Conservation (phyloP, 179 eudicot genomes). For the Gypsophila paniculata region DNA sequence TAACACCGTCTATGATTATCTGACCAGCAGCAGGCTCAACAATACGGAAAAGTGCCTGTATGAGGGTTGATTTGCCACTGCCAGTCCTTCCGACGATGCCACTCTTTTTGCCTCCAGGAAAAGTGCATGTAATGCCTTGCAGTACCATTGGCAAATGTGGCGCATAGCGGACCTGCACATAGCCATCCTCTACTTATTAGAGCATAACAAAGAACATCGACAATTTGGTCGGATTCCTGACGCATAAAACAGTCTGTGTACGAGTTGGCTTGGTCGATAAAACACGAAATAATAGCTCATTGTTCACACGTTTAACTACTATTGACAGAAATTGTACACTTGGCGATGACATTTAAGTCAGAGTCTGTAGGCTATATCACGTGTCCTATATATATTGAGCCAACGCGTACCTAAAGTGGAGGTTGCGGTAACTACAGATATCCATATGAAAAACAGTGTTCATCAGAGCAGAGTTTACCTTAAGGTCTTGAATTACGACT, state of each 20-base stretch:
- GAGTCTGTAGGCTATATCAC: no score
- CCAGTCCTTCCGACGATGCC: conserved; percentile 84
- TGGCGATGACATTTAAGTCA: no score
- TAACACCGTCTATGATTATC: conserved; percentile 47
- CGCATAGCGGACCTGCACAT: conserved; percentile 68
- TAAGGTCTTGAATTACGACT: conserved; percentile 49
- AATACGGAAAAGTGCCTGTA: conserved; percentile 63
- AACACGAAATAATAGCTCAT: no score
- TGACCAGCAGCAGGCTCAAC: conserved; percentile 56
- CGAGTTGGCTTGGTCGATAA: no score
- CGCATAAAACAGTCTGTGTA: no score
- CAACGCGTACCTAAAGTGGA: no score
- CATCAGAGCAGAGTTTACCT: conserved; percentile 34
- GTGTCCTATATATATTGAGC: no score
- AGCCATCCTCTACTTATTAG: background rate
- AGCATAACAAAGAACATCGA: background rate
- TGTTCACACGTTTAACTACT: no score
- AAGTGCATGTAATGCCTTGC: conserved; percentile 73
- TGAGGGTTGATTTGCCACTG: conserved; percentile 73
- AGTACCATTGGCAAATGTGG: conserved; percentile 83
- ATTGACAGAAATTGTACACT: no score
- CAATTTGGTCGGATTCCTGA: no score
- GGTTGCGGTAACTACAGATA: no score
- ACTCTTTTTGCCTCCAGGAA: conserved; percentile 58
- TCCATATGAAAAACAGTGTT: background rate